Evolutionary conservation across 1,284 basidiomycete species (phyloP).

Genomic region (Tilletia walkeri): DNA sequence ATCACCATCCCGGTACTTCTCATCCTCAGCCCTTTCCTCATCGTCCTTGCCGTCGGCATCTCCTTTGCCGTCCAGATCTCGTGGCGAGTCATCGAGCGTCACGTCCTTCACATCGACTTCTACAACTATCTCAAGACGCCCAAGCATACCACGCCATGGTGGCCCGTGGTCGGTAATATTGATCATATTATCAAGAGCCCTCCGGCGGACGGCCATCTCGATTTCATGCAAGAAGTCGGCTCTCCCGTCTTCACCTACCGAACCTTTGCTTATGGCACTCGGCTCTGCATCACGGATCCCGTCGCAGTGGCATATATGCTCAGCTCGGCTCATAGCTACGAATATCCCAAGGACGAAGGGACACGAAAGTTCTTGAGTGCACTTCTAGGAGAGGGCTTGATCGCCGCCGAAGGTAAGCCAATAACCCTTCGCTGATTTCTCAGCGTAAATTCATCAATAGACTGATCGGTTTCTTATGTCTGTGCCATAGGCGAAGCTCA

Average conservation of each 20-base stretch:
- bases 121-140: neutral
- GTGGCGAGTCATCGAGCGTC: slow-evolving; percentile 4
- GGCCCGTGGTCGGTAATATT: slow-evolving; percentile 16
- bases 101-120: slow-evolving; percentile 12
- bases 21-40: neutral
- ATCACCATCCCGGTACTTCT: neutral
- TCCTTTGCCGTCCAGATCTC: neutral
- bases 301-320: slow-evolving; percentile 46
- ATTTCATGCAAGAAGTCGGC: slow-evolving; percentile 14
- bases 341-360: slow-evolving; percentile 41
- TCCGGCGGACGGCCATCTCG: slow-evolving; percentile 11
- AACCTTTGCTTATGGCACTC: slow-evolving; percentile 40
- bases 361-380: slow-evolving; percentile 30
- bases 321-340: slow-evolving; percentile 29
- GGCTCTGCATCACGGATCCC: slow-evolving; percentile 44
- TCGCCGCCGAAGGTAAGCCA: slow-evolving; percentile 40
- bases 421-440: neutral
- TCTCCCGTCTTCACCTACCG: slow-evolving; percentile 23
- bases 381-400: slow-evolving; percentile 45
- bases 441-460: too few species aligned
- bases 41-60: neutral
- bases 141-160: slow-evolving; percentile 14
- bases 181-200: neutral
- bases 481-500: slow-evolving; percentile 30
- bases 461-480: too few species aligned